A percentile compares a stretch with the other conserved stretches of the same genome.
phyloP scores from a whole-genome alignment of 2,329 filamentous ascomycete species.

The Trichoderma atrobrunneum region DNA sequence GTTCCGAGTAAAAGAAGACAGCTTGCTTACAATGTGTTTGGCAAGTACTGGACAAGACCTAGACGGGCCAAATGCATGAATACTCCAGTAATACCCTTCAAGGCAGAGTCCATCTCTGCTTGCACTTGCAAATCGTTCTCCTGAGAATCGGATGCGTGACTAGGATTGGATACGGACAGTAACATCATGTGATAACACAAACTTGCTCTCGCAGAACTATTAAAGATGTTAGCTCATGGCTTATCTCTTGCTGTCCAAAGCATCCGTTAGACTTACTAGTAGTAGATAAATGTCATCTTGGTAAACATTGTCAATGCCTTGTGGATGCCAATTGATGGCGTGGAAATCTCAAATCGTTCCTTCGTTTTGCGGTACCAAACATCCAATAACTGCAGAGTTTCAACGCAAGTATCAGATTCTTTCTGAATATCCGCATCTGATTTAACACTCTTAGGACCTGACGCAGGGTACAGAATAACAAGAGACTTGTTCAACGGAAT shows the following conservation, averaged over 20 bases:
- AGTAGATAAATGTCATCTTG: conserved; percentile 16
- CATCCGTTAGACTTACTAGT: not conserved
- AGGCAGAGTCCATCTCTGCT: conserved; percentile 6
- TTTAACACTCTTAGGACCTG: not conserved
- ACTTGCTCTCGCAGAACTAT: conserved; percentile 6
- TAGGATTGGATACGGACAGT: not conserved
- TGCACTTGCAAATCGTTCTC: conserved; percentile 1
- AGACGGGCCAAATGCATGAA: conserved; percentile 12
- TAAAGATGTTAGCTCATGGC: not conserved
- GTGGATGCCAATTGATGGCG: not conserved
- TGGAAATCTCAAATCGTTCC: conserved; percentile 3
- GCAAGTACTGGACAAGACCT: conserved; percentile 4
- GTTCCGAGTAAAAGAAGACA: no score
- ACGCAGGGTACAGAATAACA: not conserved
- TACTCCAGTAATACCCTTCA: not conserved
- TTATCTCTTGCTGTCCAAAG: not conserved
- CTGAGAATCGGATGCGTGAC: not conserved
- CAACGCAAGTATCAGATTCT: not conserved
- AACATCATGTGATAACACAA: conserved; percentile 15
- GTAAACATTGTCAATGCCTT: conserved; percentile 7
- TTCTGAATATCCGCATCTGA: not conserved
- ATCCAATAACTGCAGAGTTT: not conserved
- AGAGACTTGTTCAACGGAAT: conserved; percentile 7
- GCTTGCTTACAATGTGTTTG: conserved; percentile 12
- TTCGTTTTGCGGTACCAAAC: conserved; percentile 6